These are phyloP conservation scores for Spinacia oleracea DNA, from an alignment of 179 eudicot species.

Conservation along the genomic window DNA sequence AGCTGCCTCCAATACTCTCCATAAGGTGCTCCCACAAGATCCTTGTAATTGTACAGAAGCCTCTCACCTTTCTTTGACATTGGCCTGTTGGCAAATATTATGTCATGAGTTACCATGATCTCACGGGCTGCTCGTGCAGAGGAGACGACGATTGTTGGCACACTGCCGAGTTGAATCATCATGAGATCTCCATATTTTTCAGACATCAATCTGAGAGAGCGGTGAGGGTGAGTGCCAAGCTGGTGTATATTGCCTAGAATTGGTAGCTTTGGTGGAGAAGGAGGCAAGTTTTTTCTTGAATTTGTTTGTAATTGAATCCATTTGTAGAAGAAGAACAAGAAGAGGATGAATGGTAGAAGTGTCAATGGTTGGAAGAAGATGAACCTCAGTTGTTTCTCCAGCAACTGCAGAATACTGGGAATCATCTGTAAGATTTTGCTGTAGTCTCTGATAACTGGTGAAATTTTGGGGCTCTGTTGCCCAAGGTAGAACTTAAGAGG, in stretches of 20 bases:
- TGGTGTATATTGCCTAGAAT: slow-evolving; percentile 57
- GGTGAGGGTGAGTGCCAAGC: slow-evolving; percentile 45
- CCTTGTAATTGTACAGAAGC: slow-evolving; percentile 38
- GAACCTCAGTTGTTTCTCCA: background rate
- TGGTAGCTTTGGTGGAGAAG: slow-evolving; percentile 51
- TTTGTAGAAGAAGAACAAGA: slow-evolving; percentile 31
- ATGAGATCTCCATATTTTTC: slow-evolving; percentile 42
- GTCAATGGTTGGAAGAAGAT: slow-evolving; percentile 8
- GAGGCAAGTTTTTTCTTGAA: slow-evolving; percentile 39
- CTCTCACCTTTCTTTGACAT: slow-evolving; percentile 14
- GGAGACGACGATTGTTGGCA: slow-evolving; percentile 42
- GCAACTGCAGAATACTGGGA: background rate
- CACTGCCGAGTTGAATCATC: slow-evolving; percentile 42
- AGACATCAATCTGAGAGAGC: slow-evolving; percentile 39
- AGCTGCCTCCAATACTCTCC: slow-evolving; percentile 57
- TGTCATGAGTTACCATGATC: slow-evolving; percentile 51
- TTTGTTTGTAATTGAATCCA: slow-evolving; percentile 10
- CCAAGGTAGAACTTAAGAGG: background rate
- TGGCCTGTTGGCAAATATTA: slow-evolving; percentile 40
- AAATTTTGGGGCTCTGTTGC: background rate
- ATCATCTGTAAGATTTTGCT: background rate
- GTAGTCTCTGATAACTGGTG: background rate
- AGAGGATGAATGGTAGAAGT: slow-evolving; percentile 7
- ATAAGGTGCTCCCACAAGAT: slow-evolving; percentile 40
- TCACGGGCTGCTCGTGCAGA: slow-evolving; percentile 46